These are phyloP conservation scores for Debaryomycetaceae sp. DNA, from an alignment of 1,139 yeast species.

Conservation along the genomic window DNA sequence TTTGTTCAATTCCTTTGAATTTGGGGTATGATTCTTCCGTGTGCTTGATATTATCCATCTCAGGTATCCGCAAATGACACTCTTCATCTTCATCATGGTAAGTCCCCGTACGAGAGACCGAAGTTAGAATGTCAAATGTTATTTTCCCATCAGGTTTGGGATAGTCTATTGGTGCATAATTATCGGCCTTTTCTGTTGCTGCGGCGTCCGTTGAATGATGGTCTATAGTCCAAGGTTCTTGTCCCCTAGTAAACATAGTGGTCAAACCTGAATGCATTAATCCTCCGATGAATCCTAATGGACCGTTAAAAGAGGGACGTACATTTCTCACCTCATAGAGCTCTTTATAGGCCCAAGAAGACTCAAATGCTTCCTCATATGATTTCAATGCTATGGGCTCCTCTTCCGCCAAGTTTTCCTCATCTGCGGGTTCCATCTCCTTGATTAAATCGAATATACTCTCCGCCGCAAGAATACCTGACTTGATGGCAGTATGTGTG, in stretches of 20 bases:
- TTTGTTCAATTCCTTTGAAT: constrained; percentile 80
- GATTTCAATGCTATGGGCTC: constrained; percentile 48
- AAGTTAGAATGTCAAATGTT: constrained; percentile 86
- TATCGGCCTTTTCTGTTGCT: constrained; percentile 62
- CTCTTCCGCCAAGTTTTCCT: constrained; percentile 37
- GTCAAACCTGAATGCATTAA: constrained; percentile 81
- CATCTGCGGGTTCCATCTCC: constrained; percentile 47
- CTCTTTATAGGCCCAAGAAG: constrained; percentile 86
- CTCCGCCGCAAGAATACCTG: constrained; percentile 95
- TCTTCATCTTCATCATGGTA: constrained; percentile 92
- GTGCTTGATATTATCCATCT: constrained; percentile 67
- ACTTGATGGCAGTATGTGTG: constrained; percentile 95
- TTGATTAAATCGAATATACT: constrained; percentile 59
- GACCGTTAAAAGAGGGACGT: constrained; percentile 81
- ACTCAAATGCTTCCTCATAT: constrained; percentile 62
- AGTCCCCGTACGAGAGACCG: constrained; percentile 94
- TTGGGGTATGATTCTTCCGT: constrained; percentile 66
- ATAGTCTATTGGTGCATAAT: constrained; percentile 70
- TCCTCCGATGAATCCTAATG: constrained; percentile 75
- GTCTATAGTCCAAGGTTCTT: constrained; percentile 82
- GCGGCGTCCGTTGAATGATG: constrained; percentile 71
- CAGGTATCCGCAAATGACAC: constrained; percentile 79
- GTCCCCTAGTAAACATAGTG: constrained; percentile 71
- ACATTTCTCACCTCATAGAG: constrained; percentile 79
- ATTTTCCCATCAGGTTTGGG: constrained; percentile 92